Conservation (phyloP, 345 rosid species). For the Gossypium longicalyx region DNA sequence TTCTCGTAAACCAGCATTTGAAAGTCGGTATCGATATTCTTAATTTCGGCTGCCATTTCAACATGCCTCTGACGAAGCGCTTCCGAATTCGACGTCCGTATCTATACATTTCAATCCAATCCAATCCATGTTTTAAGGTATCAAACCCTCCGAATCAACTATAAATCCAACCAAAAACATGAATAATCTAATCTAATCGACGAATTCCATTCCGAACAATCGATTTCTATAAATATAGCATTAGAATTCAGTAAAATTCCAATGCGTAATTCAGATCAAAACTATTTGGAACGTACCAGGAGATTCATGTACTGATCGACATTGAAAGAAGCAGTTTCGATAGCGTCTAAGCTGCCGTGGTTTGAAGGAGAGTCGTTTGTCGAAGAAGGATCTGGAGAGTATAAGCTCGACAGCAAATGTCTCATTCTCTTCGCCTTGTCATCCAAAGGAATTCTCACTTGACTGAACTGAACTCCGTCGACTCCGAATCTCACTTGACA, state of each 20-base stretch:
- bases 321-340: constrained; percentile 69
- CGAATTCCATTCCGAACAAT: neutral
- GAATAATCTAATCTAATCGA: neutral
- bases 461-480: neutral
- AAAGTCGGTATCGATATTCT: constrained; percentile 94
- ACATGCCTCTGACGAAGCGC: constrained; percentile 87
- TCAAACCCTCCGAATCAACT: neutral
- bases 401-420: constrained; percentile 94
- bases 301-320: constrained; percentile 91
- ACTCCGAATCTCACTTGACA: neutral
- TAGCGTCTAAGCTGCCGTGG: constrained; percentile 60
- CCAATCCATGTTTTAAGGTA: neutral
- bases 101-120: constrained; percentile 37
- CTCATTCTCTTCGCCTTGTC: constrained; percentile 99
- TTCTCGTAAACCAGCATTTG: constrained; percentile 97
- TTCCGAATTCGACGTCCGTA: constrained; percentile 74
- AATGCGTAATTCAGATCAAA: neutral
- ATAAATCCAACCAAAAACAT: constrained; percentile 6
- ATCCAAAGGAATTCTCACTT: constrained; percentile 46
- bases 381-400: constrained; percentile 84
- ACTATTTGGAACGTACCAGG: constrained; percentile 41
- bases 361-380: constrained; percentile 38
- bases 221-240: neutral
- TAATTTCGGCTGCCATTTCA: constrained; percentile 95
- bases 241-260: neutral